A percentile compares a stretch with the other conserved stretches of the same genome.
These are phyloP conservation scores for Debaryomyces sp. DNA, from an alignment of 1,139 yeast genomes.

Conservation along the genomic window DNA sequence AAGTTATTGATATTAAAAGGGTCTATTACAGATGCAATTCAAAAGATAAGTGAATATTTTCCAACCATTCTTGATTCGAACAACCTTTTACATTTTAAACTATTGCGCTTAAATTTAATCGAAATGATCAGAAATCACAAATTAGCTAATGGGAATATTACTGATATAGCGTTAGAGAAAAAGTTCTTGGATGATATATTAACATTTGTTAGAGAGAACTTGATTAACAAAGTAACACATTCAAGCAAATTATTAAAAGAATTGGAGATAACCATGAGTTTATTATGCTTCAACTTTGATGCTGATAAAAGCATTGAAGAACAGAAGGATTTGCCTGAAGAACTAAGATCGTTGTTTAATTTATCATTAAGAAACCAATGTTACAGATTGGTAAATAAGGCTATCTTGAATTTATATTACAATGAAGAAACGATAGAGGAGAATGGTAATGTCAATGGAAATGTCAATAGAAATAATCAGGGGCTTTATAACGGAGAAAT, in stretches of 20 bases:
- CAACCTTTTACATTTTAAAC: slow-evolving; percentile 61
- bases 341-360: slow-evolving; percentile 53
- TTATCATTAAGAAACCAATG: slow-evolving; percentile 58
- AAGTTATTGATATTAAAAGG: slow-evolving; percentile 54
- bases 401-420: slow-evolving; percentile 34
- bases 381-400: slow-evolving; percentile 60
- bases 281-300: slow-evolving; percentile 57
- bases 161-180: slow-evolving; percentile 36
- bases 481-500: slow-evolving; percentile 6
- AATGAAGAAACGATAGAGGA: slow-evolving; percentile 12
- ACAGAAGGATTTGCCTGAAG: slow-evolving; percentile 53
- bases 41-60: slow-evolving; percentile 47
- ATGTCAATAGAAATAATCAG: slow-evolving; percentile 7
- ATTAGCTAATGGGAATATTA: slow-evolving; percentile 15
- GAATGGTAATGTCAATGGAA: slow-evolving; percentile 4
- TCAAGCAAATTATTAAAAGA: slow-evolving; percentile 57
- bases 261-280: slow-evolving; percentile 71
- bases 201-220: slow-evolving; percentile 60
- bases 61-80: slow-evolving; percentile 59
- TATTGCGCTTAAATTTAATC: slow-evolving; percentile 59
- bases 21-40: slow-evolving; percentile 49
- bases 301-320: slow-evolving; percentile 31
- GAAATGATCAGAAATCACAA: slow-evolving; percentile 65
- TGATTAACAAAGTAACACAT: slow-evolving; percentile 59
- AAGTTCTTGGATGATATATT: slow-evolving; percentile 58